Percentiles rank a stretch among this genome's conserved stretches.
Evolutionary conservation across 108 stramenopile species (phyloP).

Genomic region (Licmophora abbreviata): DNA sequence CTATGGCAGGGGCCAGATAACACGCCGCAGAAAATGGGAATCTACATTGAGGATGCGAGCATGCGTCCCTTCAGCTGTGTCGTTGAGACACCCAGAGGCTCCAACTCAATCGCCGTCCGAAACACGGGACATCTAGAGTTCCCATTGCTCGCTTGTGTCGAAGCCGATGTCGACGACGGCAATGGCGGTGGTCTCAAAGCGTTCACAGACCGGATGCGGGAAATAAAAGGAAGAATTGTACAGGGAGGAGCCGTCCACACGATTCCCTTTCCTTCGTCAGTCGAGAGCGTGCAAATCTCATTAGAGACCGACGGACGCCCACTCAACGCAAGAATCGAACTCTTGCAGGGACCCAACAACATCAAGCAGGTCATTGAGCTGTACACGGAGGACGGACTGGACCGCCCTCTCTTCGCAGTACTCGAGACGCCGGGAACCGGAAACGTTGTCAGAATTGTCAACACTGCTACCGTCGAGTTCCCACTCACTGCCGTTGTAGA

Average conservation of each 20-base stretch:
- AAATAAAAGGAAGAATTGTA: constrained; percentile 32
- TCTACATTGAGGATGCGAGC: constrained; percentile 73
- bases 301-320: constrained; percentile 76
- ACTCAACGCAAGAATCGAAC: constrained; percentile 66
- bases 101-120: constrained; percentile 69
- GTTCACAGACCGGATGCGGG: constrained; percentile 19
- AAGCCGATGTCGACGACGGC: constrained; percentile 22
- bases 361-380: constrained; percentile 83
- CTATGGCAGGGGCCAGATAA: constrained; percentile 77
- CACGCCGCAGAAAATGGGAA: constrained; percentile 69
- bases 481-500: constrained; percentile 64
- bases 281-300: constrained; percentile 55
- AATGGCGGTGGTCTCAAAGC: not conserved
- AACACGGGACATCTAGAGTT: constrained; percentile 76
- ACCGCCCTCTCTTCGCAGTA: constrained; percentile 71
- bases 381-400: constrained; percentile 77
- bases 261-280: constrained; percentile 58
- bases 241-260: constrained; percentile 76
- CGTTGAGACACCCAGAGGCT: constrained; percentile 63
- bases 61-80: constrained; percentile 65
- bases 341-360: constrained; percentile 82
- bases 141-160: constrained; percentile 59
- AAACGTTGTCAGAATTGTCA: constrained; percentile 72
- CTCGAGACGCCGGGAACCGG: constrained; percentile 76
- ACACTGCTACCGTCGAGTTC: constrained; percentile 78